phyloP scores from a whole-genome alignment of 1,284 basidiomycete species.

The Sphagnurus paluster region DNA sequence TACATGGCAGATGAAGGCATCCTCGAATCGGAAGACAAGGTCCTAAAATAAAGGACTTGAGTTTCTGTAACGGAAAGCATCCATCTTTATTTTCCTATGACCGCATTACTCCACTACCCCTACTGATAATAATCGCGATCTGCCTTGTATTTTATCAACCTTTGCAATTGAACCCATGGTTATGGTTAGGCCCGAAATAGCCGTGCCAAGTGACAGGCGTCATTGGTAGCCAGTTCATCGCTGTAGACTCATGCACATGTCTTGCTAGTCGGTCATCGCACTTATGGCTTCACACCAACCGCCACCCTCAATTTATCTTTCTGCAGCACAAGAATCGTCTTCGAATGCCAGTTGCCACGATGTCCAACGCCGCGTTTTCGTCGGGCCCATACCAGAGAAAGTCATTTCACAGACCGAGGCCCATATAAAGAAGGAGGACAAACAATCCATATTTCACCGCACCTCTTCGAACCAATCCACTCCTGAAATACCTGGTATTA shows the following conservation, averaged over 20 bases:
- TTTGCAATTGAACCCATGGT: background rate
- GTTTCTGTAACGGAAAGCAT: background rate
- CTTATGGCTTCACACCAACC: slow-evolving; percentile 13
- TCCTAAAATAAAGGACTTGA: background rate
- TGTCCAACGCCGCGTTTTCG: slow-evolving; percentile 45
- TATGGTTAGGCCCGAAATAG: slow-evolving; percentile 5
- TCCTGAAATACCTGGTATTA: slow-evolving; percentile 43
- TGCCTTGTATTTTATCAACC: too few species aligned
- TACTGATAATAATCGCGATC: too few species aligned
- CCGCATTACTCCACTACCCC: background rate
- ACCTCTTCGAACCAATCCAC: slow-evolving; percentile 27
- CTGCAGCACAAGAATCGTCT: slow-evolving; percentile 7
- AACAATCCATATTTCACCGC: slow-evolving; percentile 14
- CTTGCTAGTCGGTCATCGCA: background rate
- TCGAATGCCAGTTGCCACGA: slow-evolving; percentile 23
- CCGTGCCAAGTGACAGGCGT: slow-evolving; percentile 6
- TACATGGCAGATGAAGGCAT: slow-evolving; percentile 5
- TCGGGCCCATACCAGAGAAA: slow-evolving; percentile 68
- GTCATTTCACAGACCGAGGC: slow-evolving; percentile 39
- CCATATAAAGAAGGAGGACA: slow-evolving; percentile 26
- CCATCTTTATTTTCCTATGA: background rate
- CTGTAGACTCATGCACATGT: slow-evolving; percentile 3
- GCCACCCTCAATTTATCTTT: slow-evolving; percentile 20
- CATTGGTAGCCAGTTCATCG: slow-evolving; percentile 5
- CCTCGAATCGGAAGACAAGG: background rate